These are phyloP conservation scores for Sechiopsis laciniata DNA, from an alignment of 306 rosid species.

Conservation along the genomic window DNA sequence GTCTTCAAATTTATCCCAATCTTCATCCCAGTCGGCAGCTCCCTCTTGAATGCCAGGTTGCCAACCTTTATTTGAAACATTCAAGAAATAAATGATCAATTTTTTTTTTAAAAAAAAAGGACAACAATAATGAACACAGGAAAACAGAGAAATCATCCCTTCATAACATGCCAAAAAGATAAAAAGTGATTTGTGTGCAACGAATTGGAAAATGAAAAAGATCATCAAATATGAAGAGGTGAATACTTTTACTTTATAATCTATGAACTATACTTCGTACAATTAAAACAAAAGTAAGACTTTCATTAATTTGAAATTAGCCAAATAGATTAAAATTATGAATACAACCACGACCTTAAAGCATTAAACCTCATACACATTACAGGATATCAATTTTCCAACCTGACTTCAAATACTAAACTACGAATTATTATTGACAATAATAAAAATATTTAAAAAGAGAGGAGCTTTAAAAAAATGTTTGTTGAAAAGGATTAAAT, in stretches of 20 bases:
- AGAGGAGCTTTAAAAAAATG: not conserved
- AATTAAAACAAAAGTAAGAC: not conserved
- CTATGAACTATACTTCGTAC: not conserved
- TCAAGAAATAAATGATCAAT: not conserved
- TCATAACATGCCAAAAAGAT: not conserved
- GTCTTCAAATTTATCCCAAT: slow-evolving; percentile 92
- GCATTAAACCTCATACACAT: not conserved
- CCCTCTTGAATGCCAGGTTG: slow-evolving; percentile 85
- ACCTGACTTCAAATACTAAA: not conserved
- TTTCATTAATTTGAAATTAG: not conserved
- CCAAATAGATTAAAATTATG: not conserved
- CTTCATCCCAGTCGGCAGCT: slow-evolving; percentile 95
- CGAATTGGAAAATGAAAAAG: not conserved
- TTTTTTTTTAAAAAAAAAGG: slow-evolving; percentile 17
- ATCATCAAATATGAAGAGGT: not conserved
- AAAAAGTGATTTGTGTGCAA: not conserved
- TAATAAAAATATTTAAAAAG: not conserved
- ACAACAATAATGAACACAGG: slow-evolving; percentile 15
- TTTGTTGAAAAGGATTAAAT: not conserved
- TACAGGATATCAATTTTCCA: not conserved
- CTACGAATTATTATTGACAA: not conserved
- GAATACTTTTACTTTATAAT: not conserved
- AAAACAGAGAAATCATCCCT: not conserved
- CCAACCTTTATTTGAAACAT: slow-evolving; percentile 58
- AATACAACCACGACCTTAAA: not conserved